Evolutionary conservation across 1,284 basidiomycete genomes (phyloP).

Genomic region (Pseudozyma tsukubaensis): DNA sequence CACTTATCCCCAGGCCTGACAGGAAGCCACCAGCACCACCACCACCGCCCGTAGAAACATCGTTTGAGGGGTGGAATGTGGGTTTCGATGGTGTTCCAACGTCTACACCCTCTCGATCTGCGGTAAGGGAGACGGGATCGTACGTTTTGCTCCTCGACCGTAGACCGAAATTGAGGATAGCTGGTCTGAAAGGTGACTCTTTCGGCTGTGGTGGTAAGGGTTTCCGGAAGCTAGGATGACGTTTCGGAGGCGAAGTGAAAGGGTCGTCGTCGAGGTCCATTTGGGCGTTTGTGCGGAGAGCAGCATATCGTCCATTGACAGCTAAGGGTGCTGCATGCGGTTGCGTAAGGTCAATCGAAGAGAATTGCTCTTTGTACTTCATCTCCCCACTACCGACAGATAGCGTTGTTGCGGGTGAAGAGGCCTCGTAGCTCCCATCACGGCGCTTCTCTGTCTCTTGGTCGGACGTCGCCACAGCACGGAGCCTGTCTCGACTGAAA

Average conservation of each 20-base stretch:
- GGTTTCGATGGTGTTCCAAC: conserved; percentile 24
- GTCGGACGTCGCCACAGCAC: neutral
- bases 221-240: conserved; percentile 15
- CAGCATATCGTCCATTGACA: neutral
- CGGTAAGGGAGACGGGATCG: conserved; percentile 10
- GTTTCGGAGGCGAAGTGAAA: neutral
- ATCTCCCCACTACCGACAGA: conserved; percentile 31
- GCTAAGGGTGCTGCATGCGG: neutral
- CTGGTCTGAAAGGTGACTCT: conserved; percentile 34
- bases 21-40: neutral
- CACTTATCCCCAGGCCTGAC: conserved; percentile 32
- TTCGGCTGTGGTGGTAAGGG: conserved; percentile 35
- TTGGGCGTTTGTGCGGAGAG: neutral
- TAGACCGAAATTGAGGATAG: conserved; percentile 30
- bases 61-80: too few relatives aligned
- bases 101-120: neutral
- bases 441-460: too few relatives aligned
- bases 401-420: conserved; percentile 31
- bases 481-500: conserved; percentile 18
- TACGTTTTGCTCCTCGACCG: conserved; percentile 37
- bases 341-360: conserved; percentile 12
- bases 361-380: conserved; percentile 28
- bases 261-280: conserved; percentile 13
- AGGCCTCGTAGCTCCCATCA: conserved; percentile 3
- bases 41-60: neutral